These are phyloP conservation scores for Apiotrichum gamsii DNA, from an alignment of 1,284 basidiomycete genomes.

Conservation along the genomic window DNA sequence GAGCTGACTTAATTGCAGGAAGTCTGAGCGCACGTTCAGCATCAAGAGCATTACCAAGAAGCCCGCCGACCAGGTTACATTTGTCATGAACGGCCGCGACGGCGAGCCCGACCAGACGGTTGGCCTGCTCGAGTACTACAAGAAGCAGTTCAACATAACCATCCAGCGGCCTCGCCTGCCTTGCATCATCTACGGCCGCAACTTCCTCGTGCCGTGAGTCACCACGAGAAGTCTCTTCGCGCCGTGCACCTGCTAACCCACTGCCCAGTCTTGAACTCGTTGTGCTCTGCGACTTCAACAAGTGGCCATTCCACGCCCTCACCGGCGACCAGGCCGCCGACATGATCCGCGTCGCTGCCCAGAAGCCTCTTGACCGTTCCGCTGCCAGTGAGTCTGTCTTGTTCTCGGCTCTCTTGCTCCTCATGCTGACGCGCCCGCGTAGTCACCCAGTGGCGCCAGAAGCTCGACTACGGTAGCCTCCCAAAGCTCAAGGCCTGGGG, in stretches of 20 bases:
- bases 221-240: too few relatives aligned
- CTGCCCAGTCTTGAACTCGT: conserved; percentile 43
- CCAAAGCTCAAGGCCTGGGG: conserved; percentile 47
- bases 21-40: conserved; percentile 28
- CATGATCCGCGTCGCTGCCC: conserved; percentile 48
- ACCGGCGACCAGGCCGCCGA: conserved; percentile 42
- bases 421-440: conserved; percentile 9
- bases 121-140: conserved; percentile 43
- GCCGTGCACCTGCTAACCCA: not conserved
- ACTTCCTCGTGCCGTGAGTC: conserved; percentile 44
- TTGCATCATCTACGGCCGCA: conserved; percentile 40
- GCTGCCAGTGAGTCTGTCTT: conserved; percentile 25
- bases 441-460: conserved; percentile 39
- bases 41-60: conserved; percentile 33
- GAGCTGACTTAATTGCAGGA: conserved; percentile 11
- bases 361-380: conserved; percentile 38
- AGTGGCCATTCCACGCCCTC: conserved; percentile 25
- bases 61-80: conserved; percentile 34
- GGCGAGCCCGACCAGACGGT: conserved; percentile 33
- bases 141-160: conserved; percentile 36
- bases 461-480: conserved; percentile 34
- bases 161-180: conserved; percentile 41
- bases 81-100: conserved; percentile 34
- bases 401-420: not conserved
- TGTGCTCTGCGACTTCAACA: conserved; percentile 39